Evolutionary conservation across 2,329 filamentous ascomycete species (phyloP), one percentile per base, ranked within the genome.

Genomic region (Waltergamsia citrina): DNA sequence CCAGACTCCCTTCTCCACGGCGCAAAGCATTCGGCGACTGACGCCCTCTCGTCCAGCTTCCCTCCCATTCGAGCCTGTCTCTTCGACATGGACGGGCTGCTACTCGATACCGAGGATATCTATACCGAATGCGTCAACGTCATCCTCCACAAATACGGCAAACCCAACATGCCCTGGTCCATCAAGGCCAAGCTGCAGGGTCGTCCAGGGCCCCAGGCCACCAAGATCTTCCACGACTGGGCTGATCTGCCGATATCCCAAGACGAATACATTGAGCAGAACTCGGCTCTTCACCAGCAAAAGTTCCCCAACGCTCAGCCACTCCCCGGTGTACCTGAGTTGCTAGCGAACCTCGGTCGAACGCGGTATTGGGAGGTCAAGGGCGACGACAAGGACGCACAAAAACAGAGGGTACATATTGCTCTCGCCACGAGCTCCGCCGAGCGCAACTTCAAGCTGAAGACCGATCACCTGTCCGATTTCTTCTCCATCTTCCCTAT

Each of bases 11-110:
- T n/a, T 20, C 15, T 10, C 9, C 15, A 20, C 29, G 7, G 11
- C 12, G 7, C 26, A 8, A 9, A 15, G 5, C 11, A 19, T 16
- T 19, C 29, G 11, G 15, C 11, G n/a, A 8, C n/a, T 8, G 22
- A n/a, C 8, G n/a, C 22, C n/a, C 8, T 5, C 11, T 16, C 6
- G 8, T 8, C 6, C 49, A 85, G 81, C 53, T 79, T 87, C 57
- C 82, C 85, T 15, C 78, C 81, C 30, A 71, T 96, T 38, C 75
- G 87, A 46, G 92, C 90, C 46, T 95, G 88, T 59, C 79, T 98
- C 43, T 96, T 98, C 57, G 92, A 98, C 67, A 95, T 96, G 88
- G 92, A 98, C 59, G 92, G 92, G 40, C 80, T 98, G 23, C 75
- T 98, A 15, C 83, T 98, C 53, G 80, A 96, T 60, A 87, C 85